A percentile compares a stretch with the other conserved stretches of the same genome.
phyloP scores from a whole-genome alignment of 2,329 filamentous ascomycete species.

The Fusarium albosuccineum region DNA sequence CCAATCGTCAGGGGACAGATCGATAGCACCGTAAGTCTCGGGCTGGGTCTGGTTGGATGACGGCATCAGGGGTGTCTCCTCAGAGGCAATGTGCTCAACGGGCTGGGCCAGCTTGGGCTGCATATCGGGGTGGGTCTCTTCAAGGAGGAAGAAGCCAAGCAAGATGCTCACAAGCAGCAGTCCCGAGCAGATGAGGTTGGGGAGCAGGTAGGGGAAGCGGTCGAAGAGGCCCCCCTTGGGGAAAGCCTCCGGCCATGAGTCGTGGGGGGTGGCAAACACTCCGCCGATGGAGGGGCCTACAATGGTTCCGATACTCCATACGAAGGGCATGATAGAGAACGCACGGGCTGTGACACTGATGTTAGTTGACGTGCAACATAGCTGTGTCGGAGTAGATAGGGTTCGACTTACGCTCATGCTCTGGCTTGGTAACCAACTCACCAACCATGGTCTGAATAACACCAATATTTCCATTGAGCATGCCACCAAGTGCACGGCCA shows the following conservation, averaged over 20 bases:
- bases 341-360: constrained; percentile 72
- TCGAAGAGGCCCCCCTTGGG: constrained; percentile 77
- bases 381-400: not conserved
- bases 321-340: constrained; percentile 93
- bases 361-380: constrained; percentile 6
- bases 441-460: constrained; percentile 95
- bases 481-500: constrained; percentile 81
- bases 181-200: constrained; percentile 85
- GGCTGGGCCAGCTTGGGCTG: constrained; percentile 65
- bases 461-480: constrained; percentile 92
- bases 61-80: constrained; percentile 80
- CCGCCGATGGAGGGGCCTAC: constrained; percentile 91
- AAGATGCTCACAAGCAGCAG: constrained; percentile 84
- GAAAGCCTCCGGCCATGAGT: constrained; percentile 79
- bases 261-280: constrained; percentile 82
- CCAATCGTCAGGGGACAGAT: constrained; percentile 60
- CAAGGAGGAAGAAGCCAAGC: constrained; percentile 82
- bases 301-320: constrained; percentile 92
- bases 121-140: constrained; percentile 92
- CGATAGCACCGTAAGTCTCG: constrained; percentile 85
- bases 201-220: constrained; percentile 86
- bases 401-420: constrained; percentile 83
- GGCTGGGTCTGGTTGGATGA: constrained; percentile 81
- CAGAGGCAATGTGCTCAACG: constrained; percentile 65
- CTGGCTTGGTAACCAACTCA: constrained; percentile 84